phyloP scores from a whole-genome alignment of 2,329 filamentous ascomycete species.

The Dothistroma septosporum region DNA sequence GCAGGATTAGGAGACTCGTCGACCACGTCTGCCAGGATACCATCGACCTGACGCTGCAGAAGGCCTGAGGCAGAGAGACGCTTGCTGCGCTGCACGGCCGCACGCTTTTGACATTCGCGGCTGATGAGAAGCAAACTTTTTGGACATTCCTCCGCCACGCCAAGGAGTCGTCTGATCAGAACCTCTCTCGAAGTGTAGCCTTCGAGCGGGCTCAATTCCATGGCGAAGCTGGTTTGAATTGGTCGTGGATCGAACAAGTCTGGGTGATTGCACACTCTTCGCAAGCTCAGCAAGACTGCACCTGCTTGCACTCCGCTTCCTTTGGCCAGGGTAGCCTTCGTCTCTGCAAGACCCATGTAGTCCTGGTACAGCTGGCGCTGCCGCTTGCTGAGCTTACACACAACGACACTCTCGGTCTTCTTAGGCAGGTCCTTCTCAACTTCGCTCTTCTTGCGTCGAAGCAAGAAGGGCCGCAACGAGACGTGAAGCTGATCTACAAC shows the following conservation, averaged over 20 bases:
- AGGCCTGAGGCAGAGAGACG: conserved; percentile 21
- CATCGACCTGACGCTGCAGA: conserved; percentile 21
- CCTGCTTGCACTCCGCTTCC: conserved; percentile 98
- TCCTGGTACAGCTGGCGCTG: conserved; percentile 95
- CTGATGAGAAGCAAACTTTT: conserved; percentile 17
- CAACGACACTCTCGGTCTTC: conserved; percentile 96
- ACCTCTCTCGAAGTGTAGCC: conserved; percentile 70
- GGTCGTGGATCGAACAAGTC: conserved; percentile 94
- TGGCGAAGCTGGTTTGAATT: conserved; percentile 94
- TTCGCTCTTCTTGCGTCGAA: conserved; percentile 87
- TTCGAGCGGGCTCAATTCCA: conserved; percentile 66
- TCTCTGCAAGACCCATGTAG: conserved; percentile 86
- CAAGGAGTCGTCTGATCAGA: conserved; percentile 57
- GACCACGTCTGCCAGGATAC: conserved; percentile 18
- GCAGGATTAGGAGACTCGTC: conserved; percentile 23
- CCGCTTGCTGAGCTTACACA: conserved; percentile 89
- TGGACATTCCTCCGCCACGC: conserved; percentile 16
- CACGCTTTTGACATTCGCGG: conserved; percentile 20
- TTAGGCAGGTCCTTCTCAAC: conserved; percentile 99
- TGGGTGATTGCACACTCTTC: conserved; percentile 97
- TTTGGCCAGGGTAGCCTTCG: conserved; percentile 79
- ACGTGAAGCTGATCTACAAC: conserved; percentile 93
- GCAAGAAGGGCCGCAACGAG: conserved; percentile 83
- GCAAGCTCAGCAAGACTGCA: conserved; percentile 94
- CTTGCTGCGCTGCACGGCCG: conserved; percentile 19